Evolutionary conservation across 2,329 filamentous ascomycete species (phyloP), one percentile per base, ranked within the genome.

Genomic region (Huntiella bhutanensis): DNA sequence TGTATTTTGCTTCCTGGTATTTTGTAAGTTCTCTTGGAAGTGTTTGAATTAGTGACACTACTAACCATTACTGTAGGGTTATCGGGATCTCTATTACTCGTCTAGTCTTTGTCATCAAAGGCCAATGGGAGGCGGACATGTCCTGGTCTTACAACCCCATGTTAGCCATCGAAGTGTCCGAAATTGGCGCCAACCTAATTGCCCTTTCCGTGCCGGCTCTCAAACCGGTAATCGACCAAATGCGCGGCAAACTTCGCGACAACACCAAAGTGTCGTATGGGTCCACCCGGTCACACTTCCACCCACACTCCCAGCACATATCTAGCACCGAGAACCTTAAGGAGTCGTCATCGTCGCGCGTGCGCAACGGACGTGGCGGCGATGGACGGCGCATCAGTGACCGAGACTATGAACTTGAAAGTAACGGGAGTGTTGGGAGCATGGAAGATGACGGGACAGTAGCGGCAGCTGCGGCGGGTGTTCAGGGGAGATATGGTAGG

Each of bases 131-230:
- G 22, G 47, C 57, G 2, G 68, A 71, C 52, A 59, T 59, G 55
- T 69, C 66, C 12, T 71, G 69, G 68, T 58, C 60, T 17, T 71
- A 71, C 53, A 64, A 68, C 45, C 64, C 67, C 1, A 63, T 70
- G 58, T 55, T 71, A 3, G 64, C 58, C 3, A 61, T 70, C 3
- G 68, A 71, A 54, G 64, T 64, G 2, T 62, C 68, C 1, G 68
- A 71, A 36, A 66, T 71, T 15, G 67, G 66, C 3, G 60, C 62
- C 1, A 71, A 69, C 0, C 53, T 71, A 17, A 64, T 70, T 35
- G 66, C 68, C 1, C 60, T 71, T 1, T 71, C 68, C 0, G 59
- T 70, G 0, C 68, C 69, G 0, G 68, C 66, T 3, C 55, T 69
- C 41, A 70, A 71, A 46, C 68, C 67, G 0, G 53, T 70, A 2